A percentile compares a stretch with the other conserved stretches of the same genome.
These are phyloP conservation scores for Agaricus blazei DNA, from an alignment of 768 basidiomycete species.

Conservation along the genomic window DNA sequence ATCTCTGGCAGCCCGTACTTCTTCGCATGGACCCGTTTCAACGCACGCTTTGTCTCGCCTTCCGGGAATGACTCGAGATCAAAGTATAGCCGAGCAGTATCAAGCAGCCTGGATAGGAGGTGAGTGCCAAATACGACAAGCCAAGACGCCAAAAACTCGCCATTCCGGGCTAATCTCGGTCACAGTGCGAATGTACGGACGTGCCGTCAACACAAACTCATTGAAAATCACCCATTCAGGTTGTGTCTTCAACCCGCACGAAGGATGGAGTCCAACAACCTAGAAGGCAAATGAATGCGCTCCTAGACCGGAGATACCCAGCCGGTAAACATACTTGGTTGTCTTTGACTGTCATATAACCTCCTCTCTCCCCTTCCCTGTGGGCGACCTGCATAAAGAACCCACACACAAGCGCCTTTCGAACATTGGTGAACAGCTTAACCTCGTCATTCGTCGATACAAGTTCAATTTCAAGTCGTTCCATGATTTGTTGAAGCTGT, in stretches of 20 bases:
- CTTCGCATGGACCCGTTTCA: slow-evolving; percentile 54
- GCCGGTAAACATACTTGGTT: slow-evolving; percentile 64
- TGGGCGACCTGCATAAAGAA: slow-evolving; percentile 99
- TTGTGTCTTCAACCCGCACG: slow-evolving; percentile 74
- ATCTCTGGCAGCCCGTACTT: no score
- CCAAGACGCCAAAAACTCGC: slow-evolving; percentile 29
- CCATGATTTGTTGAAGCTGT: slow-evolving; percentile 89
- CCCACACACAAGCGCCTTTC: slow-evolving; percentile 82
- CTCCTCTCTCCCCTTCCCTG: slow-evolving; percentile 86
- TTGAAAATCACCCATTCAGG: slow-evolving; percentile 91
- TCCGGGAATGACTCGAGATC: slow-evolving; percentile 60
- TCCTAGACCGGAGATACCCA: slow-evolving; percentile 48
- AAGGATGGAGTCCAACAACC: slow-evolving; percentile 75
- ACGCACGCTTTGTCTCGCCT: slow-evolving; percentile 64
- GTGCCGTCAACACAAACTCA: slow-evolving; percentile 81
- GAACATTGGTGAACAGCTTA: slow-evolving; percentile 69
- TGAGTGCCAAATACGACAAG: background rate
- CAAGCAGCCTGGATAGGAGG: slow-evolving; percentile 28
- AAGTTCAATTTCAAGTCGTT: slow-evolving; percentile 77
- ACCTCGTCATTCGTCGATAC: slow-evolving; percentile 63
- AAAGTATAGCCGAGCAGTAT: slow-evolving; percentile 53
- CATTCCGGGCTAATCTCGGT: slow-evolving; percentile 86
- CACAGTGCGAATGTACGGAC: slow-evolving; percentile 87
- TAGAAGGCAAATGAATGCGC: slow-evolving; percentile 14
- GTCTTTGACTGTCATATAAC: slow-evolving; percentile 91